phyloP scores from a whole-genome alignment of 768 basidiomycete genomes.

The Fibroporia radiculosa region DNA sequence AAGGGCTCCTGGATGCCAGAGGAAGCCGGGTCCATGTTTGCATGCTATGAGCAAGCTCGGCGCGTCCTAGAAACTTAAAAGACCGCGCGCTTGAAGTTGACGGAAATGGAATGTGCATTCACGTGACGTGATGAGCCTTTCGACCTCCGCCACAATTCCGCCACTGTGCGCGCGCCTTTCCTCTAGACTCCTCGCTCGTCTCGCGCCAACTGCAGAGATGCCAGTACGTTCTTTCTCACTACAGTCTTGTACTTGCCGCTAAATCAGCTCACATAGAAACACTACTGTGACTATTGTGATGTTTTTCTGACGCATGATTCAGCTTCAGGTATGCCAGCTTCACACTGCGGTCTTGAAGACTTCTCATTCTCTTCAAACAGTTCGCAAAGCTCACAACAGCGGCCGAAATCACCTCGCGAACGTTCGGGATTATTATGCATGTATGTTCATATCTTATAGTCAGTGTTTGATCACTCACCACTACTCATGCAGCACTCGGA shows the following conservation, averaged over 20 bases:
- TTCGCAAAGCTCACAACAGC: slow-evolving; percentile 96
- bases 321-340: slow-evolving; percentile 61
- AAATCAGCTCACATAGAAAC: slow-evolving; percentile 49
- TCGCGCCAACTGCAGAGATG: slow-evolving; percentile 36
- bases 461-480: slow-evolving; percentile 6
- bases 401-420: slow-evolving; percentile 96
- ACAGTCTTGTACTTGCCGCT: slow-evolving; percentile 4
- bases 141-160: slow-evolving; percentile 13
- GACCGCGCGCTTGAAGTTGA: slow-evolving; percentile 3
- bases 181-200: slow-evolving; percentile 1
- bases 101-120: no score
- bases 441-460: slow-evolving; percentile 34
- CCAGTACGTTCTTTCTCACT: slow-evolving; percentile 41
- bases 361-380: slow-evolving; percentile 31
- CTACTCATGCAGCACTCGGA: slow-evolving; percentile 51
- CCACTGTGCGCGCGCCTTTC: not conserved
- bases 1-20: slow-evolving; percentile 91
- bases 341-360: not conserved
- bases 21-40: slow-evolving; percentile 58
- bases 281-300: slow-evolving; percentile 92
- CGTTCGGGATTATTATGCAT: slow-evolving; percentile 95
- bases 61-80: not conserved
- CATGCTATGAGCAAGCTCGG: slow-evolving; percentile 1
- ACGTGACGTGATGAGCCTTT: slow-evolving; percentile 12
- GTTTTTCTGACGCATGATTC: slow-evolving; percentile 94